Evolutionary conservation across 2,329 filamentous ascomycete species (phyloP).

Genomic region (Cytospora piceicola): DNA sequence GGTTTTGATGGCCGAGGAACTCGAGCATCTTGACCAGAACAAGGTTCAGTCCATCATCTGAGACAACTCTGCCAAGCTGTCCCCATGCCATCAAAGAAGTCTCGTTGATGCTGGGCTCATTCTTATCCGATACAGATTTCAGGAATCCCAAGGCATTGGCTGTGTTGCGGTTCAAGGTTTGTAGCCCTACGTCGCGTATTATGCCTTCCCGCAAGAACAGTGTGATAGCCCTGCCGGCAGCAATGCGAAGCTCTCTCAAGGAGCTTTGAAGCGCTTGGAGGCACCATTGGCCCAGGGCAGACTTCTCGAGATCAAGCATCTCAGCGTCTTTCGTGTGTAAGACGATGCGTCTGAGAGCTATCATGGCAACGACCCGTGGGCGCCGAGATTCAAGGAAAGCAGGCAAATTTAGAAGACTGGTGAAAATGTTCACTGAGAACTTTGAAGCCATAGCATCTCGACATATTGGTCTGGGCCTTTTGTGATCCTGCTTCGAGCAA

Average conservation of each 20-base stretch:
- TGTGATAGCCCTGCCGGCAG: constrained; percentile 63
- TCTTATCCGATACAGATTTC: constrained; percentile 71
- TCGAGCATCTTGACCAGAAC: constrained; percentile 83
- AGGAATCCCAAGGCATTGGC: constrained; percentile 72
- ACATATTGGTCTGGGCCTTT: constrained; percentile 27
- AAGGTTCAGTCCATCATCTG: constrained; percentile 83
- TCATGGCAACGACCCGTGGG: constrained; percentile 71
- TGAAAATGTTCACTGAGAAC: constrained; percentile 50
- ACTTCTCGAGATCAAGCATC: constrained; percentile 69
- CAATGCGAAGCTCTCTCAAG: constrained; percentile 80
- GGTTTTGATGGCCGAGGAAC: constrained; percentile 83
- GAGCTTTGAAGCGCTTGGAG: constrained; percentile 82
- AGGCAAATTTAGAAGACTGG: constrained; percentile 48
- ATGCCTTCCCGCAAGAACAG: constrained; percentile 24
- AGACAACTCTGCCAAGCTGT: constrained; percentile 76
- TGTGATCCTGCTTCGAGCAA: constrained; percentile 31
- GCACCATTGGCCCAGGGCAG: constrained; percentile 77
- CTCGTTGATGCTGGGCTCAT: constrained; percentile 71
- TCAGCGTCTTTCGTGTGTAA: constrained; percentile 64
- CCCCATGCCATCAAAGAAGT: constrained; percentile 85
- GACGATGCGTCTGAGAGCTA: constrained; percentile 70
- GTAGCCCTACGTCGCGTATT: constrained; percentile 19
- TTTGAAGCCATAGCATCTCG: constrained; percentile 39
- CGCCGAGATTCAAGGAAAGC: constrained; percentile 59
- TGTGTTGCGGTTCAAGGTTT: constrained; percentile 64